Evolutionary conservation across 164 flowering plant species (phyloP).

Genomic region (Annona cherimola): DNA sequence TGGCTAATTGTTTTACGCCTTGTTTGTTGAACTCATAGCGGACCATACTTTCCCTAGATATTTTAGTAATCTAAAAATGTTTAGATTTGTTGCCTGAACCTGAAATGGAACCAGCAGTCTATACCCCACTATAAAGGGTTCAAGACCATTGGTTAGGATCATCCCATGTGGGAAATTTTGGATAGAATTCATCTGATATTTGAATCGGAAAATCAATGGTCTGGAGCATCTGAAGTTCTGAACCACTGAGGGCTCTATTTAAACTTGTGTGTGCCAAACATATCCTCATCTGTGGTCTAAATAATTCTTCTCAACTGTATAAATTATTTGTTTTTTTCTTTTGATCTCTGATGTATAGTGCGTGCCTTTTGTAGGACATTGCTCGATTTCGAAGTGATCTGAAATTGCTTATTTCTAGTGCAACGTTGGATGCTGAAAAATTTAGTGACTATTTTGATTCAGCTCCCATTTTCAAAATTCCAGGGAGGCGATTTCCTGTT

Average conservation of each 20-base stretch:
- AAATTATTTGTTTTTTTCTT: background rate
- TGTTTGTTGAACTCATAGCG: background rate
- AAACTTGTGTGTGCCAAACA: background rate
- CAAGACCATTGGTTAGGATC: too few species aligned
- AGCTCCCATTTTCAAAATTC: conserved; percentile 90
- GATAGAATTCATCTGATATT: too few species aligned
- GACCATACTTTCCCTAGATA: background rate
- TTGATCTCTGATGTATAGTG: background rate
- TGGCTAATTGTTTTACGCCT: background rate
- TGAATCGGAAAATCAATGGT: too few species aligned
- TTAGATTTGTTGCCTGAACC: background rate
- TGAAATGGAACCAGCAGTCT: background rate
- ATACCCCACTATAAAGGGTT: too few species aligned
- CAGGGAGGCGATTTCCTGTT: conserved; percentile 92
- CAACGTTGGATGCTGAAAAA: conserved; percentile 96
- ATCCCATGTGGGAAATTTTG: too few species aligned
- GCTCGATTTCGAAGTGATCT: conserved; percentile 84
- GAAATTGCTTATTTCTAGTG: conserved; percentile 95
- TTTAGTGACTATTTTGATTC: conserved; percentile 93
- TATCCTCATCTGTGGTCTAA: background rate
- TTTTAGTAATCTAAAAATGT: background rate
- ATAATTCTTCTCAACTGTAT: background rate
- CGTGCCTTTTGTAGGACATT: conserved; percentile 57
- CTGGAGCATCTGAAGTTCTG: too few species aligned
- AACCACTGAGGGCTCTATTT: too few species aligned